Evolutionary conservation across 768 basidiomycete species (phyloP), one percentile per base, ranked within the genome.

Genomic region (Serendipita indica): DNA sequence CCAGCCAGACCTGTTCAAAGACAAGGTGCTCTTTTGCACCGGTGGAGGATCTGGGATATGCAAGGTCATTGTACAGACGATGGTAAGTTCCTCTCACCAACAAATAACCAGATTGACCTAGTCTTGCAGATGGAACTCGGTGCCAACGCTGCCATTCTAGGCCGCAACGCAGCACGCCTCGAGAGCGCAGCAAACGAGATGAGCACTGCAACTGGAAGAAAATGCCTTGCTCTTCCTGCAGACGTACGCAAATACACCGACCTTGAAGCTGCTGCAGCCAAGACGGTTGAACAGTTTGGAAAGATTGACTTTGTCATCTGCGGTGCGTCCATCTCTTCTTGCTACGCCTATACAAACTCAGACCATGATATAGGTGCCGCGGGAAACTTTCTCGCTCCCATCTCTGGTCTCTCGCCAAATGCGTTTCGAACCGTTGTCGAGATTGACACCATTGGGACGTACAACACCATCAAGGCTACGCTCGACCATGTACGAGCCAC

Each of bases 281-380:
- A 80, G 67, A 79, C 87, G 0, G 78, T 92, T 16, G 78, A 82
- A 61, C 75, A 74, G 63, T 92, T 86, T 67, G 92, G 93, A 0
- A 76, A 76, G 62, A 89, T 99, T 60, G 93, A 99, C 72, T 94
- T 89, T 67, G 93, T 97, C 56, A 88, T 97, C 58, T 91, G 89
- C 67, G 91, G 91, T 87, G 69, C 60, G 76, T 71, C 2, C 28
- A 25, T 52, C 13, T 39, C 45, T 18, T 28, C 27, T 52, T 2
- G 41, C 2, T 39, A 54, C 30, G n/a, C 3, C 3, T 33, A 37
- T 30, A 60, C 57, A 4, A 45, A 34, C 27, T 39, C 20, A 39
- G 22, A 16, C 33, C 49, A 20, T 46, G 16, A 3, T 28, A 27
- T 66, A 91, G 89, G 89, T 62, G 92, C 92, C 39, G 94, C 94